Conservation (phyloP, 495 filamentous ascomycete species). For the Bombardia bombarda region DNA sequence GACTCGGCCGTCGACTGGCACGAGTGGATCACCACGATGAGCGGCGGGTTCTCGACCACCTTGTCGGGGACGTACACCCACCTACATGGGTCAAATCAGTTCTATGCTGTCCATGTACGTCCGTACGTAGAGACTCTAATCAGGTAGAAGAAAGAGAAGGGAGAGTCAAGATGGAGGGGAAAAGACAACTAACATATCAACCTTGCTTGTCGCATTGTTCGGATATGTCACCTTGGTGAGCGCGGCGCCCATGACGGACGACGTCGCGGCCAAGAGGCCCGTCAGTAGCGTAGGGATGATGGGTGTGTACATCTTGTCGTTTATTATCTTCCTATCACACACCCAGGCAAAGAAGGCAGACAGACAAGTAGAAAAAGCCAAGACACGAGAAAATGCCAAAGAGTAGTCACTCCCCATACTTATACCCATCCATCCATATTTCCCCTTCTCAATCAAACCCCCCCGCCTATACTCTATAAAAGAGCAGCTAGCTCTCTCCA, state of each 20-base stretch:
- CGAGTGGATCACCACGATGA: constrained; percentile 51
- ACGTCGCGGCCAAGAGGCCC: neutral
- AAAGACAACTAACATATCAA: constrained; percentile 22
- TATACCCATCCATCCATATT: too few species aligned
- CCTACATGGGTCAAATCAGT: constrained; percentile 13
- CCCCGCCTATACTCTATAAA: too few species aligned
- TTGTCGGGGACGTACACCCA: constrained; percentile 49
- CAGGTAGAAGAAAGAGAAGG: neutral
- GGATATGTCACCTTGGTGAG: constrained; percentile 31
- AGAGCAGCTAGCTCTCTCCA: too few species aligned
- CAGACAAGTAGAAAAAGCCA: neutral
- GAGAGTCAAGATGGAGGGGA: too few species aligned
- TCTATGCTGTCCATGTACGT: too few species aligned
- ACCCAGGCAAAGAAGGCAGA: neutral
- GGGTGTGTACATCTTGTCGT: constrained; percentile 3
- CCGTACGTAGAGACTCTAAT: neutral
- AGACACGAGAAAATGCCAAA: too few species aligned
- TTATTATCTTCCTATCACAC: neutral
- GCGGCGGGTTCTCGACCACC: constrained; percentile 39
- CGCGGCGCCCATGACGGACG: constrained; percentile 11
- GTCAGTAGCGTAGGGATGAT: neutral
- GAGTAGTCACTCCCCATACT: too few species aligned
- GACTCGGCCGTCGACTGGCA: constrained; percentile 45
- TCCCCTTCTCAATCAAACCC: too few species aligned
- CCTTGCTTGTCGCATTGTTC: constrained; percentile 32